A percentile compares a stretch with the other conserved stretches of the same genome.
Evolutionary conservation across 352 stramenopile species (phyloP).

Genomic region (Pythium sukuiense): DNA sequence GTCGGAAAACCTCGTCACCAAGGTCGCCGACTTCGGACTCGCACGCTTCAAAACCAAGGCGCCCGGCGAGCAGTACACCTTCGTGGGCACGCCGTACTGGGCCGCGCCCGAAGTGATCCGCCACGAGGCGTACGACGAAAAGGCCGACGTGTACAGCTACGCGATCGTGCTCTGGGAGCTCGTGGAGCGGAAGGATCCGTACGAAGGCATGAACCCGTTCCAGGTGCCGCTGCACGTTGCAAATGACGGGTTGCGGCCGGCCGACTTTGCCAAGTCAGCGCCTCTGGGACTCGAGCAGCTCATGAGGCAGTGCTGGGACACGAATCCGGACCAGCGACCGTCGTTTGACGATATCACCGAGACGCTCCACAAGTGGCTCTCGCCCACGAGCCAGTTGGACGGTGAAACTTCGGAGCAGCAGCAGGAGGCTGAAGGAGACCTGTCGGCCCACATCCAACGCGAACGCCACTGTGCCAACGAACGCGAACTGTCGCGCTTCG

Average conservation of each 20-base stretch:
- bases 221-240: constrained; percentile 71
- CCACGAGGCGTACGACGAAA: constrained; percentile 74
- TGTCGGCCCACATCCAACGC: constrained; percentile 56
- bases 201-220: constrained; percentile 72
- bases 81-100: constrained; percentile 80
- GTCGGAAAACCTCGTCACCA: constrained; percentile 74
- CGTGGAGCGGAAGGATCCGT: constrained; percentile 70
- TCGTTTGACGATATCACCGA: constrained; percentile 60
- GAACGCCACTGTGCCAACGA: constrained; percentile 46
- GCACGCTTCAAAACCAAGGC: constrained; percentile 49
- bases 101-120: constrained; percentile 75
- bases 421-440: constrained; percentile 34
- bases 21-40: constrained; percentile 78
- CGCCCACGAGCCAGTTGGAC: constrained; percentile 21
- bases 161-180: constrained; percentile 77
- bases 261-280: constrained; percentile 44
- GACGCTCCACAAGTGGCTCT: constrained; percentile 61
- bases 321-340: constrained; percentile 62
- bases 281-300: constrained; percentile 64
- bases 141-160: constrained; percentile 80
- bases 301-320: constrained; percentile 78
- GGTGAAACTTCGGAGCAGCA: constrained; percentile 2
- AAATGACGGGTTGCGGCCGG: constrained; percentile 64
- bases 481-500: constrained; percentile 57
- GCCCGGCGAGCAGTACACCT: constrained; percentile 48